These are phyloP conservation scores for Aspergillus ustus DNA, from an alignment of 2,329 filamentous ascomycete genomes.

Conservation along the genomic window DNA sequence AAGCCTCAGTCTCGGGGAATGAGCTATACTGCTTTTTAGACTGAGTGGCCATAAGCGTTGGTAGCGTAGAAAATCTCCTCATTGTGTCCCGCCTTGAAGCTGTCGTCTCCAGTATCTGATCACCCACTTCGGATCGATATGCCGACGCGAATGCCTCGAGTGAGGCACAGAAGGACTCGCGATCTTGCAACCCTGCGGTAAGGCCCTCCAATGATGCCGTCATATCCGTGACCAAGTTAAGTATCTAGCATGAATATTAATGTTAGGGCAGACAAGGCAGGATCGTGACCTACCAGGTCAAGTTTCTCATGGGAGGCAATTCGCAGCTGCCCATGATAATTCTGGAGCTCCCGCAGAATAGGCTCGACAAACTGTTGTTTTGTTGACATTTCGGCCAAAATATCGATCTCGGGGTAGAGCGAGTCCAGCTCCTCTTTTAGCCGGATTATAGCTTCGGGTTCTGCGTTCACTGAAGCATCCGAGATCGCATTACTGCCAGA, in stretches of 20 bases:
- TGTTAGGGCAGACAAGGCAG: not conserved
- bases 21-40: constrained; percentile 20
- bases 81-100: constrained; percentile 33
- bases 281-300: constrained; percentile 35
- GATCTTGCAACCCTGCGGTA: constrained; percentile 33
- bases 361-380: constrained; percentile 48
- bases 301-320: constrained; percentile 38
- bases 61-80: constrained; percentile 33
- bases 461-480: constrained; percentile 2
- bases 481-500: constrained; percentile 9
- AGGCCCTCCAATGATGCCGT: constrained; percentile 36
- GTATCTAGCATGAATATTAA: constrained; percentile 32
- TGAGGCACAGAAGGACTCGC: constrained; percentile 41
- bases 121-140: constrained; percentile 38
- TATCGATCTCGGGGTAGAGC: constrained; percentile 45
- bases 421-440: constrained; percentile 45
- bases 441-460: constrained; percentile 27
- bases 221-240: constrained; percentile 41
- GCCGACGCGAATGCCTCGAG: constrained; percentile 36
- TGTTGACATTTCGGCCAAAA: constrained; percentile 48
- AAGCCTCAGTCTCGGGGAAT: constrained; percentile 28
- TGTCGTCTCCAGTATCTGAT: constrained; percentile 26
- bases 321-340: constrained; percentile 35
- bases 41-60: constrained; percentile 22
- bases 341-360: constrained; percentile 42